Evolutionary conservation across 768 basidiomycete species (phyloP).

Genomic region (Phaeotremella skinneri): DNA sequence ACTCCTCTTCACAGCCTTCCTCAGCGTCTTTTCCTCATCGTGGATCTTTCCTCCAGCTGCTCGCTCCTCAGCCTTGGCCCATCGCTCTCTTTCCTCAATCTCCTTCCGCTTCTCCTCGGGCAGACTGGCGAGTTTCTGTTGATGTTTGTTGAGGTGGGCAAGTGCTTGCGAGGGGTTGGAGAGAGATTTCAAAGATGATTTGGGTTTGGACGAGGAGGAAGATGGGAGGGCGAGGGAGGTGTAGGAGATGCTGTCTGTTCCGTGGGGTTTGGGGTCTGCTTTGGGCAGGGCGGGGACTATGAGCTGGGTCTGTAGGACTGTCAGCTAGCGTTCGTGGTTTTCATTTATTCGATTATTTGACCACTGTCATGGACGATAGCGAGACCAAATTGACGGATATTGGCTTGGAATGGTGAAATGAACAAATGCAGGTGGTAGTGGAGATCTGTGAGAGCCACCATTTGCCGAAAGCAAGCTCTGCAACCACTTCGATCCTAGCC

Average conservation of each 20-base stretch:
- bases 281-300: conserved; percentile 43
- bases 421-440: not conserved
- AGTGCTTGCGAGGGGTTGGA: conserved; percentile 81
- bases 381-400: too few species aligned
- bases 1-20: conserved; percentile 98
- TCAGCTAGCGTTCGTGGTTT: not conserved
- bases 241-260: conserved; percentile 70
- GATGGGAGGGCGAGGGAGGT: conserved; percentile 60
- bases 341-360: too few species aligned
- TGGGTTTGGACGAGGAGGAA: conserved; percentile 50
- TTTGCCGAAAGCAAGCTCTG: too few species aligned
- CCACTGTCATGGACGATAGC: too few species aligned
- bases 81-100: conserved; percentile 77
- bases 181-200: conserved; percentile 66
- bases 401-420: too few species aligned
- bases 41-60: conserved; percentile 87
- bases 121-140: conserved; percentile 70
- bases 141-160: conserved; percentile 69
- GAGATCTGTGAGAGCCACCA: too few species aligned
- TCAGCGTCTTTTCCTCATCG: conserved; percentile 78
- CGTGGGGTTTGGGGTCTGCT: conserved; percentile 12
- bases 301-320: conserved; percentile 37
- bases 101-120: conserved; percentile 79
- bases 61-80: conserved; percentile 83
- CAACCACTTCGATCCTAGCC: too few species aligned